These are phyloP conservation scores for Alnus glutinosa DNA, from an alignment of 306 rosid species.

Conservation along the genomic window DNA sequence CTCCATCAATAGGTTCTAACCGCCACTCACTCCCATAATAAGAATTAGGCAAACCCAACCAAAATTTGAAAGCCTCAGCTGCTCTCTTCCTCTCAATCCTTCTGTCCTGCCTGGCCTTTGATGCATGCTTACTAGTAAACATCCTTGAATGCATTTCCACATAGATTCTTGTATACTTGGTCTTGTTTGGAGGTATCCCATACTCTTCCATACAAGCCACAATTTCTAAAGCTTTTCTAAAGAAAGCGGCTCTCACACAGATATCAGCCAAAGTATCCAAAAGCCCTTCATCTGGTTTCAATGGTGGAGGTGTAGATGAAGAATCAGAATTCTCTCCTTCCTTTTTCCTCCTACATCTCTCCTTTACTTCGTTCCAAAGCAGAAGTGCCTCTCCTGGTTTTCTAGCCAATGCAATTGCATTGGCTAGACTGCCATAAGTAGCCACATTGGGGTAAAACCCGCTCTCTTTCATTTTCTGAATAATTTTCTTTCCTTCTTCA, in stretches of 20 bases:
- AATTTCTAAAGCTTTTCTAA: conserved; percentile 83
- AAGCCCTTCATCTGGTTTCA: conserved; percentile 91
- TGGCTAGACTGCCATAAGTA: conserved; percentile 86
- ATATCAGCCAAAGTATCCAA: conserved; percentile 89
- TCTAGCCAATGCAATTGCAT: conserved; percentile 79
- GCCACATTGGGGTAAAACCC: conserved; percentile 78
- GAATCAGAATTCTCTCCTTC: conserved; percentile 41
- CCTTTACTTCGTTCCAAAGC: conserved; percentile 95
- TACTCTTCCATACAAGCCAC: conserved; percentile 99
- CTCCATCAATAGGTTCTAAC: conserved; percentile 67
- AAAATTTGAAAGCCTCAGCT: conserved; percentile 97
- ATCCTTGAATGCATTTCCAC: conserved; percentile 99
- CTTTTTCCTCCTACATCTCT: conserved; percentile 54
- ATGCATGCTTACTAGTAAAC: conserved; percentile 98
- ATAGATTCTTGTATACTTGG: conserved; percentile 85
- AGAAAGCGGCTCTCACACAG: conserved; percentile 95
- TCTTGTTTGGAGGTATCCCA: conserved; percentile 90
- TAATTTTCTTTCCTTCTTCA: conserved; percentile 74
- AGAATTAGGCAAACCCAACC: conserved; percentile 96
- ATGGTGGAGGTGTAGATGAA: conserved; percentile 46
- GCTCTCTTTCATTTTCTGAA: conserved; percentile 75
- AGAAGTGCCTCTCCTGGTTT: conserved; percentile 94
- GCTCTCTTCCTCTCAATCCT: conserved; percentile 90
- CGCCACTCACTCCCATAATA: conserved; percentile 98
- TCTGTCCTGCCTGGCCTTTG: conserved; percentile 86